Base-by-base conservation (phyloP, 2,329 filamentous ascomycete genomes). In the Colletotrichum phormii region DNA sequence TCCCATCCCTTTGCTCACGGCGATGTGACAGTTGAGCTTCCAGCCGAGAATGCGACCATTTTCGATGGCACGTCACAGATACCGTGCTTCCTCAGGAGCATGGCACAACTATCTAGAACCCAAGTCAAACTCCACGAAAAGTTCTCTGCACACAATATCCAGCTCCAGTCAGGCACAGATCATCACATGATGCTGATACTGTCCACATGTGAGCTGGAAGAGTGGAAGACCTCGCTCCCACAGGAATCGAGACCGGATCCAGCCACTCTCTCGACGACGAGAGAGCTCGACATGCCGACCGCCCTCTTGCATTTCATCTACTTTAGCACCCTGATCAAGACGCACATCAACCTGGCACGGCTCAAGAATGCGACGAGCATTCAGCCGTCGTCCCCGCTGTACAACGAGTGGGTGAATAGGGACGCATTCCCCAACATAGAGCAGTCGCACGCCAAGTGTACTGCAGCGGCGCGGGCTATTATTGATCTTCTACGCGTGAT, bases 381-480 rank as follows among this genome's bases (percentile, higher is more conserved):
- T 5, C 62, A 54, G 26, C 51, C 62, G 15, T 55, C 33, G 1
- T 55, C 22, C n/a, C 49, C 62, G 31, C 12, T 64, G 12, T 64
- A 64, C 33, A 42, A 18, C 7, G 49, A 22, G 13, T 62, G 65
- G 22, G 12, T 53, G 15, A 35, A 26, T 42, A 49, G 24, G 0
- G 62, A 49, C 5, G 49, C 70, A 1, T 55, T 35, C 11, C 59
- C 37, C 0, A 42, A 7, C 5, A 58, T 69, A n/a, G 55, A 64
- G 24, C 58, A 62, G 24, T 59, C 71, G n/a, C 42, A 63, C 35
- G 58, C 57, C 59, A 58, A 53, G 24, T 71, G 62, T 31, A 53
- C 51, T 4, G 64, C 73, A 3, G 66, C 65, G n/a, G 71, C 73
- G 2, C 66, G 62, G 26, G 73, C 73, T 1, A 65, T 60, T 22